These are phyloP conservation scores for Candida sp. DNA, from an alignment of 1,139 yeast genomes.

Conservation along the genomic window DNA sequence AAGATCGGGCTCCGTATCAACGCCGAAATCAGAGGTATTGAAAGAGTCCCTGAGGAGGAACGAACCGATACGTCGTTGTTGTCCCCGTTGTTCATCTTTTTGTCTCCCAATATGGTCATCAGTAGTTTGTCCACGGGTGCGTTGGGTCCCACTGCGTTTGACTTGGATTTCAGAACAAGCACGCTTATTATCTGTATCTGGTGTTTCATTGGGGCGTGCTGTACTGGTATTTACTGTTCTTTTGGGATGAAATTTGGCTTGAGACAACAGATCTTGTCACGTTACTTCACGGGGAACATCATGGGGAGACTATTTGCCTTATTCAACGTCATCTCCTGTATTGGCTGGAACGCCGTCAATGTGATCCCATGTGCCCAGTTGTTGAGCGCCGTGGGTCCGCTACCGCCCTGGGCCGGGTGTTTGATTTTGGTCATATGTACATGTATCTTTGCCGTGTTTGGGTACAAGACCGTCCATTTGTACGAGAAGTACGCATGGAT, in stretches of 20 bases:
- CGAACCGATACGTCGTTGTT: constrained; percentile 29
- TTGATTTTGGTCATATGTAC: constrained; percentile 31
- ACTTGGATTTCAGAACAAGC: constrained; percentile 37
- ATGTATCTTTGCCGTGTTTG: constrained; percentile 29
- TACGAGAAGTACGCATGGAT: constrained; percentile 34
- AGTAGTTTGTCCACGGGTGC: constrained; percentile 34
- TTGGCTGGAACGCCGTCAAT: constrained; percentile 42
- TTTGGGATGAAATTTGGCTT: constrained; percentile 36
- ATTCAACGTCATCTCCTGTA: constrained; percentile 33
- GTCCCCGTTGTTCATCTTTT: constrained; percentile 30
- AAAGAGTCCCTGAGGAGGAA: constrained; percentile 48
- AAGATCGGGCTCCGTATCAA: constrained; percentile 34
- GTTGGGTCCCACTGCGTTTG: constrained; percentile 31
- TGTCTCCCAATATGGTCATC: constrained; percentile 35
- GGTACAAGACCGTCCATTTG: constrained; percentile 30
- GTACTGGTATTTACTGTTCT: constrained; percentile 34
- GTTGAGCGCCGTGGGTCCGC: constrained; percentile 25
- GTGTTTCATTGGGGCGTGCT: constrained; percentile 30
- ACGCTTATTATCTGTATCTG: constrained; percentile 30
- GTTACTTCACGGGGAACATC: constrained; percentile 33
- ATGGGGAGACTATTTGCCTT: constrained; percentile 36
- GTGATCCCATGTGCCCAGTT: constrained; percentile 36
- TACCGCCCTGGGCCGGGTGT: constrained; percentile 39
- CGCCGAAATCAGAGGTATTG: constrained; percentile 53
- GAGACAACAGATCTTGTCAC: constrained; percentile 35